Conservation (phyloP, 108 stramenopile genomes). For the Licmophora abbreviata region DNA sequence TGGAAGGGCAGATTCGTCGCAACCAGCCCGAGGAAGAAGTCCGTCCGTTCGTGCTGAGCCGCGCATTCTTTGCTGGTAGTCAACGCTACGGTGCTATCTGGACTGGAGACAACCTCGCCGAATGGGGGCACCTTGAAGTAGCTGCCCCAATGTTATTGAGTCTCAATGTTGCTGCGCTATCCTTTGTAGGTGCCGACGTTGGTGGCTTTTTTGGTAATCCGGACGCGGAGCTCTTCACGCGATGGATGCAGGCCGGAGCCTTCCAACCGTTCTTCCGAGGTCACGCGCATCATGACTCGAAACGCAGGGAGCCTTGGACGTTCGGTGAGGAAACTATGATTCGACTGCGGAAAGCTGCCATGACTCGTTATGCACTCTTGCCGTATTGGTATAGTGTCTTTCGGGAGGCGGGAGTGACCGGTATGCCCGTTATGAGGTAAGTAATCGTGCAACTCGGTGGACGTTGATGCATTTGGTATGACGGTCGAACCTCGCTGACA, state of each 20-base stretch:
- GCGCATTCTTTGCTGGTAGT: slow-evolving; percentile 95
- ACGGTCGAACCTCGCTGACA: not conserved
- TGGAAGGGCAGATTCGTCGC: slow-evolving; percentile 81
- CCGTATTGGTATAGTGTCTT: slow-evolving; percentile 98
- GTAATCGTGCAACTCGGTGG: not conserved
- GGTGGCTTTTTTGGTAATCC: slow-evolving; percentile 99
- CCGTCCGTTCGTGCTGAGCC: slow-evolving; percentile 94
- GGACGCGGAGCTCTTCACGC: slow-evolving; percentile 93
- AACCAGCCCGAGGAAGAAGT: slow-evolving; percentile 46
- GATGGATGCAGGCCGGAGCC: slow-evolving; percentile 98
- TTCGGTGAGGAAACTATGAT: slow-evolving; percentile 89
- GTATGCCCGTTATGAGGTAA: slow-evolving; percentile 97
- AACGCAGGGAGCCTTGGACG: slow-evolving; percentile 96
- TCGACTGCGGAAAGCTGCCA: slow-evolving; percentile 73
- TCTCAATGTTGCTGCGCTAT: slow-evolving; percentile 86
- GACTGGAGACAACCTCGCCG: slow-evolving; percentile 98
- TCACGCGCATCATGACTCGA: slow-evolving; percentile 98
- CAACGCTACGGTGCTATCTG: slow-evolving; percentile 97
- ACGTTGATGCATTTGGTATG: not conserved
- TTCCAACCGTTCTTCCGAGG: slow-evolving; percentile 98
- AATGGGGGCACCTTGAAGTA: slow-evolving; percentile 92
- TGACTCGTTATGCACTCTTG: slow-evolving; percentile 92
- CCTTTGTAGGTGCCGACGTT: slow-evolving; percentile 98
- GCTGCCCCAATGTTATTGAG: slow-evolving; percentile 94
- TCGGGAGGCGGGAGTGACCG: slow-evolving; percentile 63